Conservation (phyloP, 371 early-diverging fungal species). For the Mucor indicus region DNA sequence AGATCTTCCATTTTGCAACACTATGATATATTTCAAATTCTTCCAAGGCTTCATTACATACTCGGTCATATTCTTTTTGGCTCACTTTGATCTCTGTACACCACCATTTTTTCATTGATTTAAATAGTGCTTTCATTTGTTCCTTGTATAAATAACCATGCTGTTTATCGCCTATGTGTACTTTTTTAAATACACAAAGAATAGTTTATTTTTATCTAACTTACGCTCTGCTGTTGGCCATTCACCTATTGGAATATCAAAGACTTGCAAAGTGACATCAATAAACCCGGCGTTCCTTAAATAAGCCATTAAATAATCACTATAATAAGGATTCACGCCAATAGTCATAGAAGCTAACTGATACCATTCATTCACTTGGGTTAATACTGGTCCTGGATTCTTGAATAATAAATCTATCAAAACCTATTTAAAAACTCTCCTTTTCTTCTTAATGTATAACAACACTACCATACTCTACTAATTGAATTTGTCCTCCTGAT, state of each 20-base stretch:
- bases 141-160: constrained; percentile 44
- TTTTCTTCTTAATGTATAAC: not conserved
- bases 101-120: constrained; percentile 47
- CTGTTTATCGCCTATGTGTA: constrained; percentile 27
- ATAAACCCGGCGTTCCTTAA: constrained; percentile 29
- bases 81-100: constrained; percentile 27
- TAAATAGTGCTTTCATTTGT: constrained; percentile 37
- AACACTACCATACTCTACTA: constrained; percentile 42
- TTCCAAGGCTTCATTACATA: constrained; percentile 20
- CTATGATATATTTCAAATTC: constrained; percentile 20
- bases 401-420: constrained; percentile 30
- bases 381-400: constrained; percentile 32
- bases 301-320: constrained; percentile 9
- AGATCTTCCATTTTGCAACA: constrained; percentile 20
- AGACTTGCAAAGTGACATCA: constrained; percentile 16
- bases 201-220: no score
- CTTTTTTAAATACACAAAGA: not conserved
- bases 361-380: constrained; percentile 40
- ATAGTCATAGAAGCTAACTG: constrained; percentile 19
- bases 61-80: constrained; percentile 17
- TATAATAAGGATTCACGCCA: constrained; percentile 25
- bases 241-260: constrained; percentile 48
- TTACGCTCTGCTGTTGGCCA: constrained; percentile 39
- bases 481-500: constrained; percentile 50
- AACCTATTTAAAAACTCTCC: not conserved